A percentile compares a stretch with the other conserved stretches of the same genome.
phyloP scores from a whole-genome alignment of 345 rosid genomes.

The Gossypium herbaceum region DNA sequence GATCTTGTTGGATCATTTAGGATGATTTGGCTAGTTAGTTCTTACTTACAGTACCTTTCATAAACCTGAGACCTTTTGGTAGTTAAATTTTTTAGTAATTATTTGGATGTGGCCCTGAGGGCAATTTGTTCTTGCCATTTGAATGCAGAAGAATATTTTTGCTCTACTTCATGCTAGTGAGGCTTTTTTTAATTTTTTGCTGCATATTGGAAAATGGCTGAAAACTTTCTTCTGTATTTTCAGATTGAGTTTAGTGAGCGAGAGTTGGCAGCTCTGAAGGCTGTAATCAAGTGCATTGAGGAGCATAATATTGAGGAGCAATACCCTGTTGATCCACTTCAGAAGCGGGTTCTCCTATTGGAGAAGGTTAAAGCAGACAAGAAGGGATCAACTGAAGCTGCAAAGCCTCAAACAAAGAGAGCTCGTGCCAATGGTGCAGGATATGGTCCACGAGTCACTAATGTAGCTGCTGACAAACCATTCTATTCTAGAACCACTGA shows the following conservation, averaged over 20 bases:
- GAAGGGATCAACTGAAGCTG: slow-evolving; percentile 72
- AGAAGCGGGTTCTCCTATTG: slow-evolving; percentile 63
- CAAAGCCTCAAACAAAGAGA: slow-evolving; percentile 92
- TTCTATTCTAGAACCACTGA: slow-evolving; percentile 68
- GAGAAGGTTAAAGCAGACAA: slow-evolving; percentile 43
- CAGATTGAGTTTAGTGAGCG: slow-evolving; percentile 82
- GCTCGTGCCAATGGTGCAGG: slow-evolving; percentile 70
- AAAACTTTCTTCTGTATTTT: slow-evolving; percentile 10
- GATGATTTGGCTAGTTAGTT: neutral
- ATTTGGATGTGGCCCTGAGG: neutral
- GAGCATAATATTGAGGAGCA: slow-evolving; percentile 92
- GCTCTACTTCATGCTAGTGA: too few relatives aligned
- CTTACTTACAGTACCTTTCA: neutral
- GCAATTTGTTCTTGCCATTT: neutral
- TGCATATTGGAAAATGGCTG: neutral
- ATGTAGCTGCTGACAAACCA: slow-evolving; percentile 38
- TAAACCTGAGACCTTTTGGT: neutral
- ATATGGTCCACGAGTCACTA: slow-evolving; percentile 57
- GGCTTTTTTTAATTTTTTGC: neutral
- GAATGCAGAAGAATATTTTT: neutral
- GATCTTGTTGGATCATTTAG: neutral
- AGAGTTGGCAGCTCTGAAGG: slow-evolving; percentile 77
- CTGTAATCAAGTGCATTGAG: slow-evolving; percentile 83
- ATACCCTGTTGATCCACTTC: slow-evolving; percentile 66
- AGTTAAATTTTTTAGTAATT: neutral